Conservation (phyloP, 1,284 basidiomycete genomes). For the Mycosarcoma maydis region DNA sequence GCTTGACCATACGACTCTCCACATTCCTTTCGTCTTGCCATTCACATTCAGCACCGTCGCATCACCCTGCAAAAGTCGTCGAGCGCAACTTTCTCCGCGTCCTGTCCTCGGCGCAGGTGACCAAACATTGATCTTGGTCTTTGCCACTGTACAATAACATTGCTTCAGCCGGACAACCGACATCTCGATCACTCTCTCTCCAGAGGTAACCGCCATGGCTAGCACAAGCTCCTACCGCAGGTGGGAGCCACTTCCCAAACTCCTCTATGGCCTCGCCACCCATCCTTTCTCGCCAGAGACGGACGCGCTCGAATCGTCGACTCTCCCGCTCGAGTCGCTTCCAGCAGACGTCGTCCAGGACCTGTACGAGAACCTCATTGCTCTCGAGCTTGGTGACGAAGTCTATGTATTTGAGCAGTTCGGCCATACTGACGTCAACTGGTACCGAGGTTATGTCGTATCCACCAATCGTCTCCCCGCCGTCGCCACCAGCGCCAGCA, state of each 20-base stretch:
- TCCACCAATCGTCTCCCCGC: slow-evolving; percentile 68
- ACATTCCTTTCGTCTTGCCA: background rate
- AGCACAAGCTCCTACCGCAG: slow-evolving; percentile 29
- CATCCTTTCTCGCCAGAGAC: slow-evolving; percentile 57
- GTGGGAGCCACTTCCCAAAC: slow-evolving; percentile 61
- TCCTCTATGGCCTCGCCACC: slow-evolving; percentile 58
- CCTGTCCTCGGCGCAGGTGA: background rate
- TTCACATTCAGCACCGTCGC: background rate
- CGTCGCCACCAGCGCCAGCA: slow-evolving; percentile 67
- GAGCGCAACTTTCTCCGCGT: slow-evolving; percentile 2
- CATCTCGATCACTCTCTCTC: no score
- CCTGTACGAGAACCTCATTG: slow-evolving; percentile 56
- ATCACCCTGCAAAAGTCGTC: background rate
- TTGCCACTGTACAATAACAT: background rate
- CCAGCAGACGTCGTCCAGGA: slow-evolving; percentile 25
- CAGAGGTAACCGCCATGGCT: slow-evolving; percentile 14
- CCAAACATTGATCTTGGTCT: no score
- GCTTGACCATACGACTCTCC: no score
- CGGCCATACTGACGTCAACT: slow-evolving; percentile 56
- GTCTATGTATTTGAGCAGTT: slow-evolving; percentile 77
- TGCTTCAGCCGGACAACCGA: no score
- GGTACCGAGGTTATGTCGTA: slow-evolving; percentile 78
- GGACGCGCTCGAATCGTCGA: slow-evolving; percentile 46
- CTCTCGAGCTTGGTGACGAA: slow-evolving; percentile 81
- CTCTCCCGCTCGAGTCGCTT: slow-evolving; percentile 28